Percentiles rank a stretch among this genome's conserved stretches.
Evolutionary conservation across 1,284 basidiomycete genomes (phyloP).

Genomic region (Inonotus hispidus): DNA sequence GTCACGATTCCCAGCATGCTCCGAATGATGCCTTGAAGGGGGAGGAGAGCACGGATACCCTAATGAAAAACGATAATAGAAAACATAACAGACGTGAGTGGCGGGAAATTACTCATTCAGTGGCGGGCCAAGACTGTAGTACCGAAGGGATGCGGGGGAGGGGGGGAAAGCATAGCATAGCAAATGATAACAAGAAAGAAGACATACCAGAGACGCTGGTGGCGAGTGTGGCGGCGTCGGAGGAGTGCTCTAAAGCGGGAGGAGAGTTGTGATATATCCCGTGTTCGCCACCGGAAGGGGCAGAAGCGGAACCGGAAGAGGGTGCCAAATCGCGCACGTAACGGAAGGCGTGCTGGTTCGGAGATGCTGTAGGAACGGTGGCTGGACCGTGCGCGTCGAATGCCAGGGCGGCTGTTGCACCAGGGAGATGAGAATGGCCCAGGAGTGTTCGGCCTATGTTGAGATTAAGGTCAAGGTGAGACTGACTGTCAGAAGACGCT

Average conservation of each 20-base stretch:
- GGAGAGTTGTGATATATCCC: not conserved
- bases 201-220: slow-evolving; percentile 14
- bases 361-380: not conserved
- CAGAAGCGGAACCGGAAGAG: not conserved
- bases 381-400: slow-evolving; percentile 1
- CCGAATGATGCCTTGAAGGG: slow-evolving; percentile 19
- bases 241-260: slow-evolving; percentile 11
- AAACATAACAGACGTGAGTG: not conserved
- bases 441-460: not conserved
- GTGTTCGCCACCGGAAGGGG: slow-evolving; percentile 9
- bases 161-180: no score
- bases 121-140: not conserved
- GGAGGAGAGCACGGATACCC: slow-evolving; percentile 20
- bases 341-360: slow-evolving; percentile 5
- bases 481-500: no score
- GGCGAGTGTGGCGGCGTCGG: slow-evolving; percentile 16
- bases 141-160: not conserved
- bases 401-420: slow-evolving; percentile 7
- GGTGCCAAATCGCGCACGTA: slow-evolving; percentile 1
- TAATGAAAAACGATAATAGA: not conserved
- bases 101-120: not conserved
- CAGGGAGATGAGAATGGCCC: not conserved
- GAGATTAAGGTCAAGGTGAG: slow-evolving; percentile 1
- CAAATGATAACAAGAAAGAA: not conserved
- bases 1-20: slow-evolving; percentile 6